phyloP scores from a whole-genome alignment of 208 protist species.

The Blechomonas ayalai region DNA sequence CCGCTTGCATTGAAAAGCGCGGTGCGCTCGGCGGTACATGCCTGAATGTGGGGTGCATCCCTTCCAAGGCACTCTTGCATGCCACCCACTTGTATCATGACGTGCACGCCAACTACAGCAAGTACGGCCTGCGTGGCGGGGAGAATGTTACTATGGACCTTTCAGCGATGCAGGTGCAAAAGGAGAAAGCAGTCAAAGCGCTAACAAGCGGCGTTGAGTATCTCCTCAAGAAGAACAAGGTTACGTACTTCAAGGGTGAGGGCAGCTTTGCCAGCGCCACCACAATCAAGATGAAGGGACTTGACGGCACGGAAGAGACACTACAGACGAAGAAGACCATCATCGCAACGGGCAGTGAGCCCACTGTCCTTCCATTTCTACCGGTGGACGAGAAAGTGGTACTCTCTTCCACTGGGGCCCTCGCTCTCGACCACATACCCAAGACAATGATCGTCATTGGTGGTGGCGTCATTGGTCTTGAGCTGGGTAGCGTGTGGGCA shows the following conservation, averaged over 20 bases:
- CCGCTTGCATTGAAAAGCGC: conserved; percentile 98
- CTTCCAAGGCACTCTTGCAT: conserved; percentile 99
- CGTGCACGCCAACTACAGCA: conserved; percentile 90
- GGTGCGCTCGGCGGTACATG: conserved; percentile 97
- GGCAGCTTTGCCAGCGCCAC: conserved; percentile 78
- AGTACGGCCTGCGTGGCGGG: conserved; percentile 86
- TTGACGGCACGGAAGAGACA: conserved; percentile 87
- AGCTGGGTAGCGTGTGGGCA: conserved; percentile 98
- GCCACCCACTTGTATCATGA: conserved; percentile 97
- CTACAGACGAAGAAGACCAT: conserved; percentile 96
- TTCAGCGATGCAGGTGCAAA: conserved; percentile 93
- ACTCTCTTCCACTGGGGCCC: conserved; percentile 96
- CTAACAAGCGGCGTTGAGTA: conserved; percentile 97
- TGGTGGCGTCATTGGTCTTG: conserved; percentile 98
- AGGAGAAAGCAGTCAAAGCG: conserved; percentile 93
- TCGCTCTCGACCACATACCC: conserved; percentile 93
- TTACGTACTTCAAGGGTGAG: conserved; percentile 94
- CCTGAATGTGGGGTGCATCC: conserved; percentile 99
- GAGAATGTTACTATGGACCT: conserved; percentile 92
- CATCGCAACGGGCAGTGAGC: conserved; percentile 98
- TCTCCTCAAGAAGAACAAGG: conserved; percentile 99
- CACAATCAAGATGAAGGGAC: conserved; percentile 67
- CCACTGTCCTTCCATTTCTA: conserved; percentile 89
- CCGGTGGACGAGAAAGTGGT: conserved; percentile 97
- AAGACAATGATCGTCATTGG: conserved; percentile 98